Conservation (phyloP, 495 filamentous ascomycete genomes). For the Peziza echinospora region DNA sequence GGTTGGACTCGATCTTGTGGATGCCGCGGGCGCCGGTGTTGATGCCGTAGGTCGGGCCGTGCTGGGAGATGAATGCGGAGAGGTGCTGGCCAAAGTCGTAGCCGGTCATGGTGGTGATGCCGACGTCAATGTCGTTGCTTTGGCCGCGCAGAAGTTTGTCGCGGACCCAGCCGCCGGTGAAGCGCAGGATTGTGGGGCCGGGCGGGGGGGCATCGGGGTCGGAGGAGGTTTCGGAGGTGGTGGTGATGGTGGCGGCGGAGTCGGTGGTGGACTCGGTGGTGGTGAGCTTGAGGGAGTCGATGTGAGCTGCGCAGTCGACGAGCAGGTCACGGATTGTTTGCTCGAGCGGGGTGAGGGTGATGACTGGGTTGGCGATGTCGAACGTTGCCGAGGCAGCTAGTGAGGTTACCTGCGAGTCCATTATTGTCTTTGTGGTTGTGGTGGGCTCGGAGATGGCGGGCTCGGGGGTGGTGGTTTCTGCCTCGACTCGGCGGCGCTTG, state of each 20-base stretch:
- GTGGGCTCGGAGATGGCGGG: too few species aligned
- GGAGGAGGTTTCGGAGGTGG: background rate
- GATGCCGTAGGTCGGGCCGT: background rate
- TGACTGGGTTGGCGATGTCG: too few species aligned
- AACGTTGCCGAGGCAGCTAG: too few species aligned
- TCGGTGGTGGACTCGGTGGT: conserved; percentile 2
- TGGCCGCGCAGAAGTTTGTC: conserved; percentile 71
- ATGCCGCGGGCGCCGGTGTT: conserved; percentile 24
- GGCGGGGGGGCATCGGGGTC: conserved; percentile 2
- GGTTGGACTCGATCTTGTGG: conserved; percentile 68
- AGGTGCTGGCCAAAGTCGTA: conserved; percentile 54
- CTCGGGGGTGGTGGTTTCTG: too few species aligned
- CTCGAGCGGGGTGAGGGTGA: too few species aligned
- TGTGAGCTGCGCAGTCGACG: too few species aligned
- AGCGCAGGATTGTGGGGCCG: conserved; percentile 47
- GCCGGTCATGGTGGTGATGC: conserved; percentile 88
- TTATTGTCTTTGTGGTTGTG: too few species aligned
- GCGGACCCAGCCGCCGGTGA: conserved; percentile 95
- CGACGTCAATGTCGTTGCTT: conserved; percentile 86
- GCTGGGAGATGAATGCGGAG: conserved; percentile 14
- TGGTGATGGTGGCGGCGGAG: conserved; percentile 7
- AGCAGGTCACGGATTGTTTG: too few species aligned
- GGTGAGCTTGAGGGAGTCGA: background rate
- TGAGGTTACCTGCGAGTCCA: too few species aligned
- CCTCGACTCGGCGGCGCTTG: too few species aligned